These are phyloP conservation scores for Chrysoporthe austroafricana DNA, from an alignment of 2,329 filamentous ascomycete genomes.

Conservation along the genomic window DNA sequence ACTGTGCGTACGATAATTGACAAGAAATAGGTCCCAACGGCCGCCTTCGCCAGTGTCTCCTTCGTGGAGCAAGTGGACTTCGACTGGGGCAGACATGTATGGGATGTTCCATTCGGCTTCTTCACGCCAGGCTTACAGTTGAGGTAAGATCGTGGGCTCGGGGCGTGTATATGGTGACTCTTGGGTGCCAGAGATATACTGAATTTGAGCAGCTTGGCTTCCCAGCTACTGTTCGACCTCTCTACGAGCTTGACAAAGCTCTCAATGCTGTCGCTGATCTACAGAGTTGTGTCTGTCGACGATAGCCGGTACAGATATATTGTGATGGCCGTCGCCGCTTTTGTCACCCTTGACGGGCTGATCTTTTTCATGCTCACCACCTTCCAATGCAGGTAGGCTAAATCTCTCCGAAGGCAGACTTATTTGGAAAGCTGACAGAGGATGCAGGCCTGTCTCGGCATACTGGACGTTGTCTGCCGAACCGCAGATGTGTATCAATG, in stretches of 20 bases:
- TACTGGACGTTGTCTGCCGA: conserved; percentile 42
- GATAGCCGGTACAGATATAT: conserved; percentile 37
- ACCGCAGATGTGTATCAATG: conserved; percentile 48
- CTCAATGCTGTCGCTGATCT: conserved; percentile 45
- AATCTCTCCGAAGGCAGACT: conserved; percentile 20
- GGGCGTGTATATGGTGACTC: neutral
- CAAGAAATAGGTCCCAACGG: conserved; percentile 36
- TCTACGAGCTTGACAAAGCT: conserved; percentile 46
- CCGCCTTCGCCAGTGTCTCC: conserved; percentile 38
- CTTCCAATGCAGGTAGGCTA: conserved; percentile 43
- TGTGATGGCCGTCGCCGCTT: conserved; percentile 36
- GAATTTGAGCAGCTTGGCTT: conserved; percentile 35
- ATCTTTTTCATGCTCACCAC: conserved; percentile 42
- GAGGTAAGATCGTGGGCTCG: conserved; percentile 31
- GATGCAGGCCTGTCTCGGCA: conserved; percentile 41
- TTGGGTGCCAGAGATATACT: neutral
- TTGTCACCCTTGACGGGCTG: conserved; percentile 39
- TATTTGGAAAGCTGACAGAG: neutral
- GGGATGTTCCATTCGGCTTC: conserved; percentile 37
- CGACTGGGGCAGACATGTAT: conserved; percentile 40
- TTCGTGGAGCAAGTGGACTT: conserved; percentile 35
- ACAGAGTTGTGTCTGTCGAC: conserved; percentile 41
- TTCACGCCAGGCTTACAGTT: conserved; percentile 35
- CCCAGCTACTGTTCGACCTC: conserved; percentile 42
- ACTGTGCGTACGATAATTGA: neutral